A percentile compares a stretch with the other conserved stretches of the same genome.
phyloP scores from a whole-genome alignment of 306 rosid species.

The Gastrolobium bilobum region DNA sequence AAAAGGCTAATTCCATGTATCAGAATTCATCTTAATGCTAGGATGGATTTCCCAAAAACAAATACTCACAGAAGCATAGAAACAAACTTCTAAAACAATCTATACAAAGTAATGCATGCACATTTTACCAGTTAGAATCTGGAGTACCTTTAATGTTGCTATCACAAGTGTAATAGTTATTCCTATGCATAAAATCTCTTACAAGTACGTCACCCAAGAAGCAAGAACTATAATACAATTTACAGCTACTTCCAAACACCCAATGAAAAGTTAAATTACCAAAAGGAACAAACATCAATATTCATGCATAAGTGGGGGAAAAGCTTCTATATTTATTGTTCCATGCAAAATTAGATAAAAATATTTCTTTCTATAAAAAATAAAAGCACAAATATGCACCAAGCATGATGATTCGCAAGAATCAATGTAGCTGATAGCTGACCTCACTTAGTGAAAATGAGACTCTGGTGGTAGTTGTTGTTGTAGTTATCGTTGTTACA shows the following conservation, averaged over 20 bases:
- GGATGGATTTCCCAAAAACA: constrained; percentile 26
- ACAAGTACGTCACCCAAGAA: neutral
- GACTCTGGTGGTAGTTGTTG: neutral
- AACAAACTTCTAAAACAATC: neutral
- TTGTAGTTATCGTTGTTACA: neutral
- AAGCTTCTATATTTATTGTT: constrained; percentile 19
- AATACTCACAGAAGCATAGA: neutral
- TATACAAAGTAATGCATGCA: constrained; percentile 23
- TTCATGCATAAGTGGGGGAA: neutral
- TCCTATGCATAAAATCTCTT: neutral
- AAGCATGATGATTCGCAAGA: too few relatives aligned
- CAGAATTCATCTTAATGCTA: neutral
- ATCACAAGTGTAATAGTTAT: neutral
- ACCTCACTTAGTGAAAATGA: neutral
- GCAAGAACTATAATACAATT: neutral
- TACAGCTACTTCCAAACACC: constrained; percentile 13
- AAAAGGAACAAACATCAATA: neutral
- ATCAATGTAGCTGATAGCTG: too few relatives aligned
- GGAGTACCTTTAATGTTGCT: neutral
- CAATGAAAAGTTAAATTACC: constrained; percentile 4
- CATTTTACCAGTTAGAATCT: constrained; percentile 16
- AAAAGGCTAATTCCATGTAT: neutral
- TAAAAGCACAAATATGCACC: too few relatives aligned
- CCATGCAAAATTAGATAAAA: neutral
- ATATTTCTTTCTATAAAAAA: neutral